Percentiles rank a stretch among this genome's conserved stretches.
Evolutionary conservation across 2,329 filamentous ascomycete genomes (phyloP).

Genomic region (Botrytis byssoidea): DNA sequence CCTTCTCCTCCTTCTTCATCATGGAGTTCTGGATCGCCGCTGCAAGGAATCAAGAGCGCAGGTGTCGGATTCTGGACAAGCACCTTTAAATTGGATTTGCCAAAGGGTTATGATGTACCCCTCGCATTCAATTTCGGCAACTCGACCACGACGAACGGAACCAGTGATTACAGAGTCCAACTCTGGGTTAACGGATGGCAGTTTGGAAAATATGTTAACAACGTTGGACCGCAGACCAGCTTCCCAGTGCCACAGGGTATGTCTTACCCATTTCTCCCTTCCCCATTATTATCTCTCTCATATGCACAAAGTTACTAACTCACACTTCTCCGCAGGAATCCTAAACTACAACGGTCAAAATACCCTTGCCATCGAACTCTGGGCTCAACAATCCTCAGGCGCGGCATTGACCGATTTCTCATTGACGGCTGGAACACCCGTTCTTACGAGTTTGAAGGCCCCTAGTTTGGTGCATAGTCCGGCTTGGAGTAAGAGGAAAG

Average conservation of each 20-base stretch:
- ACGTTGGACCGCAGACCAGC: slow-evolving; percentile 70
- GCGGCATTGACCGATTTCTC: slow-evolving; percentile 35
- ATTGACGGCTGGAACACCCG: slow-evolving; percentile 29
- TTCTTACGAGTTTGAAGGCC: slow-evolving; percentile 30
- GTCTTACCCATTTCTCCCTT: background rate
- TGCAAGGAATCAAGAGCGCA: slow-evolving; percentile 46
- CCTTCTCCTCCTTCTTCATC: slow-evolving; percentile 49
- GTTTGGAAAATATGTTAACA: slow-evolving; percentile 65
- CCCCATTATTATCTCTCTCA: too few relatives aligned
- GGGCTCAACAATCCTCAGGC: slow-evolving; percentile 49
- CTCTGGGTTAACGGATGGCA: slow-evolving; percentile 77
- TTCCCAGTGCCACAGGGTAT: slow-evolving; percentile 72
- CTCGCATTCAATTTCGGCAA: slow-evolving; percentile 58
- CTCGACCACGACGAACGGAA: slow-evolving; percentile 38
- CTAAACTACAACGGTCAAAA: slow-evolving; percentile 70
- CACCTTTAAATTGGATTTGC: slow-evolving; percentile 54
- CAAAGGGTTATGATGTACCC: slow-evolving; percentile 58
- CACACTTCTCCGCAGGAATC: slow-evolving; percentile 57
- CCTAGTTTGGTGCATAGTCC: slow-evolving; percentile 32
- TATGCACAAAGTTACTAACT: background rate
- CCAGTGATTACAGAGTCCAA: slow-evolving; percentile 55
- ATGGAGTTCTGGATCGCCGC: slow-evolving; percentile 44
- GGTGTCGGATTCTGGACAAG: slow-evolving; percentile 61
- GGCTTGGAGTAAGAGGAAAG: slow-evolving; percentile 32
- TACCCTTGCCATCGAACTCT: slow-evolving; percentile 65